These are phyloP conservation scores for Mortierella polycephala DNA, from an alignment of 371 early-diverging fungal genomes.

Conservation along the genomic window DNA sequence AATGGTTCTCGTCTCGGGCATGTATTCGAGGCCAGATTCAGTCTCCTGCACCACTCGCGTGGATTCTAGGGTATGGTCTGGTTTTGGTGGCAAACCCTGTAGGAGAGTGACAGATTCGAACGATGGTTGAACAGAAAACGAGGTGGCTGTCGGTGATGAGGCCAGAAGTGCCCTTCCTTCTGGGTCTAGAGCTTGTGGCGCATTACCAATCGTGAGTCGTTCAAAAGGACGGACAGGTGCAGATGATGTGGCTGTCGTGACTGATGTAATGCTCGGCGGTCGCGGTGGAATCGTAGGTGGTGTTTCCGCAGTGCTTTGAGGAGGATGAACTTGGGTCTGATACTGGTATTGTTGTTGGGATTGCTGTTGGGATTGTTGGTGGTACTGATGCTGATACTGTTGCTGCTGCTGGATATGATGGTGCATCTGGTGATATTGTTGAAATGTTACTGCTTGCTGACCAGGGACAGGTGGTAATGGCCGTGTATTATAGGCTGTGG, in stretches of 20 bases:
- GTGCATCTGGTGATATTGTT: conserved; percentile 2
- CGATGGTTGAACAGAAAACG: conserved; percentile 2
- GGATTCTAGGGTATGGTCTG: neutral
- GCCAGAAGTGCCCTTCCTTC: conserved; percentile 12
- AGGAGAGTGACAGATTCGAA: conserved; percentile 7
- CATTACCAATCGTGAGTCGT: conserved; percentile 3
- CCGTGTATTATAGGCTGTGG: neutral
- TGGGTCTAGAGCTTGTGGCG: conserved; percentile 16
- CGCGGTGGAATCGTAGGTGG: conserved; percentile 24
- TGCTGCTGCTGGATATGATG: conserved; percentile 12
- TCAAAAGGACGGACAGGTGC: conserved; percentile 5
- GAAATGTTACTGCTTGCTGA: neutral
- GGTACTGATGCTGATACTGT: conserved; percentile 11
- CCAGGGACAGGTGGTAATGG: conserved; percentile 7
- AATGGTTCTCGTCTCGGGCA: neutral
- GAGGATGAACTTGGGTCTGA: neutral
- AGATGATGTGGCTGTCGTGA: neutral
- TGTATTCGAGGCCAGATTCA: neutral
- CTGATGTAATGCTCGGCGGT: neutral
- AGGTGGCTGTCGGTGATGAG: conserved; percentile 12
- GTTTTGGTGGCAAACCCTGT: neutral
- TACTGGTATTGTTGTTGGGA: conserved; percentile 1
- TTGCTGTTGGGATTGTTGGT: conserved; percentile 9
- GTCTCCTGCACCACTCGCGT: neutral
- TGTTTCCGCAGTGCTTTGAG: neutral